Evolutionary conservation across 148 eudicot genomes (phyloP).

Genomic region (Pharnaceum exiguum): DNA sequence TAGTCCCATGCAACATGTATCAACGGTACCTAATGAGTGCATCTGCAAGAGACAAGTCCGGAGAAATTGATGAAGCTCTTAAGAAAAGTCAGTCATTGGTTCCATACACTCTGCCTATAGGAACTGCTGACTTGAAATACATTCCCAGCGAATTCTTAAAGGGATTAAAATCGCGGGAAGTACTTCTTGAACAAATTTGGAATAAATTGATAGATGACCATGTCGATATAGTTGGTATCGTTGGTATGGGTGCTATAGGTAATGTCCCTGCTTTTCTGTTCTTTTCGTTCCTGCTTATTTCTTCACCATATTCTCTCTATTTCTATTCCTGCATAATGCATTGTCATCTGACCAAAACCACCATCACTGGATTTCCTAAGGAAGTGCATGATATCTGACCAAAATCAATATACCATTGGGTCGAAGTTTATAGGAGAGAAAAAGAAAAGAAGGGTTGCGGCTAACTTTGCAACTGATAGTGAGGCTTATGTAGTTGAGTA

Average conservation of each 20-base stretch:
- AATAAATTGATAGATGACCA: background rate
- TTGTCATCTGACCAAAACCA: too few species aligned
- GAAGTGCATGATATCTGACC: too few species aligned
- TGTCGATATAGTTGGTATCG: background rate
- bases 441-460: too few species aligned
- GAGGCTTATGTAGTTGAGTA: too few species aligned
- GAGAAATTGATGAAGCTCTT: background rate
- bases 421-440: too few species aligned
- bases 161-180: background rate
- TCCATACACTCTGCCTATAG: background rate
- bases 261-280: too few species aligned
- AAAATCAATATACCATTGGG: too few species aligned
- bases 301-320: too few species aligned
- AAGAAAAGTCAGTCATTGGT: background rate
- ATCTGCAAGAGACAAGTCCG: background rate
- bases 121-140: background rate
- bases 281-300: too few species aligned
- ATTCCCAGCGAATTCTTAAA: background rate
- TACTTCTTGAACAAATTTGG: background rate
- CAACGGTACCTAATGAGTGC: background rate
- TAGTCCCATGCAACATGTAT: background rate
- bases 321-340: too few species aligned
- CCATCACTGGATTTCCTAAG: too few species aligned
- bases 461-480: too few species aligned
- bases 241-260: conserved; percentile 5